phyloP scores from a whole-genome alignment of 371 early-diverging fungal genomes.

The Mucor circinelloides region DNA sequence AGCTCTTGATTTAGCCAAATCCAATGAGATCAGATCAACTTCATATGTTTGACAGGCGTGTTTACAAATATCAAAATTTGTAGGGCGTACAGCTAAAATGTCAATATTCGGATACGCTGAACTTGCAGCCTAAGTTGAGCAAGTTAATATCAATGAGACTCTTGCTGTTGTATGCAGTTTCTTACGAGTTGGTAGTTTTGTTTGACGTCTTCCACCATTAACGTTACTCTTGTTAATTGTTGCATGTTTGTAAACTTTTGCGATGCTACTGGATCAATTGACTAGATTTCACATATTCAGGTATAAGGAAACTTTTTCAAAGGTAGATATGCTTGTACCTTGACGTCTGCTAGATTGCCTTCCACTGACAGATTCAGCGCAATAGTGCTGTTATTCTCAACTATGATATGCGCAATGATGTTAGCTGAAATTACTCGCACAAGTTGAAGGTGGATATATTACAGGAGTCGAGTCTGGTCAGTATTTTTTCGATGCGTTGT shows the following conservation, averaged over 20 bases:
- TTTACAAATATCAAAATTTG: constrained; percentile 75
- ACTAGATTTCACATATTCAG: constrained; percentile 16
- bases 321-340: constrained; percentile 37
- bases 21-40: constrained; percentile 89
- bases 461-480: constrained; percentile 48
- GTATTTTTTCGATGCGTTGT: constrained; percentile 40
- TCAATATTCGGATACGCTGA: constrained; percentile 69
- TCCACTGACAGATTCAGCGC: constrained; percentile 71
- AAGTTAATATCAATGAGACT: background rate
- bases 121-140: constrained; percentile 40
- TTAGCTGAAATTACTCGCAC: background rate
- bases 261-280: constrained; percentile 48
- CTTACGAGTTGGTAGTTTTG: constrained; percentile 70
- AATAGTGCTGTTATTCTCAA: constrained; percentile 67
- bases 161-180: background rate
- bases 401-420: background rate
- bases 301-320: background rate
- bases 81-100: constrained; percentile 84
- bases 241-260: constrained; percentile 39
- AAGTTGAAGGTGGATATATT: constrained; percentile 15
- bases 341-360: constrained; percentile 56
- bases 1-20: constrained; percentile 54
- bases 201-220: constrained; percentile 62
- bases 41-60: constrained; percentile 79
- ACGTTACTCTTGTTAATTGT: constrained; percentile 65